Evolutionary conservation across 768 basidiomycete species (phyloP).

Genomic region (Candolleomyces eurysporus): DNA sequence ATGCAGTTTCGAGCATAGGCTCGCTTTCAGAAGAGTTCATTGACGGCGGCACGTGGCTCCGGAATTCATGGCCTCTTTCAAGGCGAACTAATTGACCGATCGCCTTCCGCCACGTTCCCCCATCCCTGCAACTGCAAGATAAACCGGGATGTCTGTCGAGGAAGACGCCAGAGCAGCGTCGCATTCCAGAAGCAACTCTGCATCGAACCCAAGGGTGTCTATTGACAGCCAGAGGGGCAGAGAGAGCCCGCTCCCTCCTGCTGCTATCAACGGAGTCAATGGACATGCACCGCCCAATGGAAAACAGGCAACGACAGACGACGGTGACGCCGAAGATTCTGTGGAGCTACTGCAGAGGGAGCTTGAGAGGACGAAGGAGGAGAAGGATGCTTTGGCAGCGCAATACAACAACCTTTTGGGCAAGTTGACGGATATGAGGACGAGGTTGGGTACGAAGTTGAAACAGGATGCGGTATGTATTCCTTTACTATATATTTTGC

Average conservation of each 20-base stretch:
- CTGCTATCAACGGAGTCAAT: constrained; percentile 32
- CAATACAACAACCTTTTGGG: constrained; percentile 86
- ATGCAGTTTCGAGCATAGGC: too few species aligned
- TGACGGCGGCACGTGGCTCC: too few species aligned
- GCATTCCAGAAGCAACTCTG: constrained; percentile 22
- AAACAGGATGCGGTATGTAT: constrained; percentile 88
- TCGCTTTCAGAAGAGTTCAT: too few species aligned
- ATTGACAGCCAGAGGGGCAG: constrained; percentile 42
- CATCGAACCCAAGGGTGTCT: constrained; percentile 36
- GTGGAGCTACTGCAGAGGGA: constrained; percentile 66
- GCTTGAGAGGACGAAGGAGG: constrained; percentile 70
- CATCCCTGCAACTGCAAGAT: neutral
- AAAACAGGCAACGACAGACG: constrained; percentile 15
- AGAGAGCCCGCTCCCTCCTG: constrained; percentile 16
- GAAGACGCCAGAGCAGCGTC: constrained; percentile 4
- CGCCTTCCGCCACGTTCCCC: neutral
- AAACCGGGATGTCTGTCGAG: constrained; percentile 18
- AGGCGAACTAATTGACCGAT: too few species aligned
- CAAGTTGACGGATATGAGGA: constrained; percentile 91
- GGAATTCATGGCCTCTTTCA: too few species aligned
- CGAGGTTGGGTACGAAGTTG: constrained; percentile 89
- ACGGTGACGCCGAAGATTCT: constrained; percentile 46
- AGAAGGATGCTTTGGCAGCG: constrained; percentile 82
- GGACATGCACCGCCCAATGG: constrained; percentile 29
- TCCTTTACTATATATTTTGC: neutral